Percentiles rank a stretch among this genome's conserved stretches.
Evolutionary conservation across 257 asterid genomes (phyloP).

Genomic region (Ligustrum vulgare): DNA sequence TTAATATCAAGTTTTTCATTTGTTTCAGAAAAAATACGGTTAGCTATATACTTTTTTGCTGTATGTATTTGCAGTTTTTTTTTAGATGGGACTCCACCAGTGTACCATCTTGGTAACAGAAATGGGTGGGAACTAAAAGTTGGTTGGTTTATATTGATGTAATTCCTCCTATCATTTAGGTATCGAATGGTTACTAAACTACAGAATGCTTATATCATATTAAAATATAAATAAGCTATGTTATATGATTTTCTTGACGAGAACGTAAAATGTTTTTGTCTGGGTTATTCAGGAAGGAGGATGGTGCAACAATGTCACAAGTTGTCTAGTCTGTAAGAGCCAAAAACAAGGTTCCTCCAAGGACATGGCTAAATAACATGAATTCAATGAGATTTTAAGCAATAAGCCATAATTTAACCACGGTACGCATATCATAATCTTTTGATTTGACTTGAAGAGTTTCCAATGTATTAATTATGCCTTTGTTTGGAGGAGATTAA

Average conservation of each 20-base stretch:
- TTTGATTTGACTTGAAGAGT: background rate
- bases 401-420: constrained; percentile 64
- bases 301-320: constrained; percentile 35
- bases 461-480: too few species aligned
- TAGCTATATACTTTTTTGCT: background rate
- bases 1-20: background rate
- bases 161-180: background rate
- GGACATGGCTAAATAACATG: constrained; percentile 50
- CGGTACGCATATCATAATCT: constrained; percentile 40
- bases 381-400: constrained; percentile 76
- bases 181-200: background rate
- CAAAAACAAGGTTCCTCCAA: constrained; percentile 72
- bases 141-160: constrained; percentile 81
- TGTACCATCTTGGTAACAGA: constrained; percentile 60
- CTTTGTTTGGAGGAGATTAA: too few species aligned
- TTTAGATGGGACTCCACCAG: constrained; percentile 85
- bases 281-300: constrained; percentile 70
- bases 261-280: background rate
- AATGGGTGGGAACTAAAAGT: constrained; percentile 53
- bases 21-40: background rate
- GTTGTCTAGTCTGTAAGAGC: constrained; percentile 49
- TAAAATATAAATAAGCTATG: too few species aligned
- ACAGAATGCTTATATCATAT: background rate
- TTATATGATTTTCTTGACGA: too few species aligned
- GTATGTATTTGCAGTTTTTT: constrained; percentile 55